Evolutionary conservation across 2,329 filamentous ascomycete species (phyloP).

Genomic region (Aspergillus sp.): DNA sequence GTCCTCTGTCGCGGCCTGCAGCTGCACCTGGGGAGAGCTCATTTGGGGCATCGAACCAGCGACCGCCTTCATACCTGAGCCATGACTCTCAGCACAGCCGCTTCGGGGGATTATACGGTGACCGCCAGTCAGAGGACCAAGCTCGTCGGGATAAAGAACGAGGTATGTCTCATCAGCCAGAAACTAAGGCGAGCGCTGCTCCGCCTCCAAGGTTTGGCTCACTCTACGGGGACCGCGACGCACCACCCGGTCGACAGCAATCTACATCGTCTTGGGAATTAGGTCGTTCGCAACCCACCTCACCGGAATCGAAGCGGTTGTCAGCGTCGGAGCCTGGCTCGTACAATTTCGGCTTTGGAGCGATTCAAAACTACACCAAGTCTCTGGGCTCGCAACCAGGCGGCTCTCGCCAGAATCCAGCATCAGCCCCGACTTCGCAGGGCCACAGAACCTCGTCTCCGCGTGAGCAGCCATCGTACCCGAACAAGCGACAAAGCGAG

Average conservation of each 20-base stretch:
- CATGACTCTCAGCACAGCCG: conserved; percentile 33
- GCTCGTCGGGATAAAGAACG: conserved; percentile 36
- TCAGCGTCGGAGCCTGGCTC: conserved; percentile 30
- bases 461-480: conserved; percentile 34
- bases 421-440: conserved; percentile 36
- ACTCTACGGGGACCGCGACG: conserved; percentile 35
- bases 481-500: conserved; percentile 33
- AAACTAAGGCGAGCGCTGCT: conserved; percentile 29
- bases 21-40: conserved; percentile 21
- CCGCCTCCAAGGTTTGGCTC: conserved; percentile 30
- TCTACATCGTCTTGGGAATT: conserved; percentile 35
- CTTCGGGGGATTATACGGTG: conserved; percentile 34
- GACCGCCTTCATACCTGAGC: conserved; percentile 29
- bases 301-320: conserved; percentile 39
- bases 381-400: conserved; percentile 40
- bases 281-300: conserved; percentile 37
- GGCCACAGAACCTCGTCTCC: conserved; percentile 33
- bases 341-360: conserved; percentile 37
- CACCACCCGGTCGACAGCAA: conserved; percentile 26
- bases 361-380: conserved; percentile 44
- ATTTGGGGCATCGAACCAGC: conserved; percentile 25
- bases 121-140: conserved; percentile 37
- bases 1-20: conserved; percentile 31
- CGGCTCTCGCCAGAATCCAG: conserved; percentile 30
- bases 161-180: conserved; percentile 28